Conservation (phyloP, 345 rosid genomes). For the Passiflora organensis region DNA sequence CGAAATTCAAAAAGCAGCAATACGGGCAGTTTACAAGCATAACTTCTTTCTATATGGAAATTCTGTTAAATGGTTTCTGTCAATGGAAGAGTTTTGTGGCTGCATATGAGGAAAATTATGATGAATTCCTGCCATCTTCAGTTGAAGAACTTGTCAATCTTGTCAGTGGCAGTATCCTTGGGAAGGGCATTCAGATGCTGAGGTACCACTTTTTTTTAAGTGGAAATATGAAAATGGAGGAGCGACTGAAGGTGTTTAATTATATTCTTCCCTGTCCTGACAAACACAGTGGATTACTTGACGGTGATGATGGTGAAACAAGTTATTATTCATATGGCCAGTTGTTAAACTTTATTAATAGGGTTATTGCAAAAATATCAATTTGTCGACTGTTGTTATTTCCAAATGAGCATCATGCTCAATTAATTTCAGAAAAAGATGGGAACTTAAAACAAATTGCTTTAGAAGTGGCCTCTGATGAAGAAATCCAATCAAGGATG, state of each 20-base stretch:
- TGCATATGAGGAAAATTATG: conserved; percentile 45
- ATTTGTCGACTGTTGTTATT: conserved; percentile 56
- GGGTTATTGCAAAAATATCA: conserved; percentile 53
- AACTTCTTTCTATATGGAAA: conserved; percentile 49
- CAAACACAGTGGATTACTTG: conserved; percentile 47
- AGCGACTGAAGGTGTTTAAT: conserved; percentile 46
- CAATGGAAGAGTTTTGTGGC: conserved; percentile 63
- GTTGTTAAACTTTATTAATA: conserved; percentile 49
- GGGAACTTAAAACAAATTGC: conserved; percentile 25
- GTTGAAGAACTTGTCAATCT: conserved; percentile 45
- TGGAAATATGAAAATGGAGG: conserved; percentile 39
- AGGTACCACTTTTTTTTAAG: conserved; percentile 44
- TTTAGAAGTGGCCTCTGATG: conserved; percentile 22
- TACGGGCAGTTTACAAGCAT: conserved; percentile 32
- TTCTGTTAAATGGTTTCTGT: conserved; percentile 49
- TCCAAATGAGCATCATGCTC: conserved; percentile 36
- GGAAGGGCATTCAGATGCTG: conserved; percentile 64
- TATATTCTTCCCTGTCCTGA: conserved; percentile 37
- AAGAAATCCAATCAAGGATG: conserved; percentile 38
- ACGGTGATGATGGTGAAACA: conserved; percentile 40
- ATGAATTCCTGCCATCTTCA: conserved; percentile 38
- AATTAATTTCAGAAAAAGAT: conserved; percentile 26
- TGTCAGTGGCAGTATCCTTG: conserved; percentile 59
- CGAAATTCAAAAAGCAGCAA: conserved; percentile 42
- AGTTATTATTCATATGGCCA: conserved; percentile 37